A percentile compares a stretch with the other conserved stretches of the same genome.
Evolutionary conservation across 805 yeast species (phyloP).

Genomic region (Kuraishia cidri): DNA sequence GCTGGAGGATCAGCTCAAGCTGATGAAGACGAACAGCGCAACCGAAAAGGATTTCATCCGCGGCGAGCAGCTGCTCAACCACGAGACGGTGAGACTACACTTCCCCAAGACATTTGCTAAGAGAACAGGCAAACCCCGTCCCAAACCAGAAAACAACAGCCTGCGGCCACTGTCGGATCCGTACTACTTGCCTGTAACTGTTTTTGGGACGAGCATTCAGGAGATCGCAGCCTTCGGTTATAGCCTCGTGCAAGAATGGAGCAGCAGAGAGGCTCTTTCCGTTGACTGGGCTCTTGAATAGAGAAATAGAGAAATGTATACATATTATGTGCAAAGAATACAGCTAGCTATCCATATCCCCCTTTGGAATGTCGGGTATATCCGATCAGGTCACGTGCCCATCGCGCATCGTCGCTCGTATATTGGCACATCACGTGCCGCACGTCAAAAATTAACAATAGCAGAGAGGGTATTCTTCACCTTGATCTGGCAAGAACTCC

Average conservation of each 20-base stretch:
- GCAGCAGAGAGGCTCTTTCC: background rate
- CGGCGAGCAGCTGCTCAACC: slow-evolving; percentile 1
- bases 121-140: background rate
- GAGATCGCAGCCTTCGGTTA: slow-evolving; percentile 1
- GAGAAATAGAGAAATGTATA: too few relatives aligned
- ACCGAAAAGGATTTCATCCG: slow-evolving; percentile 1
- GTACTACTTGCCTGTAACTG: slow-evolving; percentile 1
- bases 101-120: background rate
- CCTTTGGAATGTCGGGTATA: too few relatives aligned
- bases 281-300: background rate
- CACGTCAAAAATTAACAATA: too few relatives aligned
- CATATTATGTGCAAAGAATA: too few relatives aligned
- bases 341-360: too few relatives aligned
- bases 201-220: background rate
- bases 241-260: slow-evolving; percentile 1
- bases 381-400: too few relatives aligned
- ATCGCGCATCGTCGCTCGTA: too few relatives aligned
- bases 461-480: too few relatives aligned
- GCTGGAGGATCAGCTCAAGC: background rate
- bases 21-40: background rate
- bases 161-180: slow-evolving; percentile 1
- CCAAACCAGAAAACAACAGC: background rate
- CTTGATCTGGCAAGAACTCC: too few relatives aligned
- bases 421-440: too few relatives aligned
- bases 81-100: background rate